These are phyloP conservation scores for Leccinum rimulosum DNA, from an alignment of 768 basidiomycete species.

Conservation along the genomic window DNA sequence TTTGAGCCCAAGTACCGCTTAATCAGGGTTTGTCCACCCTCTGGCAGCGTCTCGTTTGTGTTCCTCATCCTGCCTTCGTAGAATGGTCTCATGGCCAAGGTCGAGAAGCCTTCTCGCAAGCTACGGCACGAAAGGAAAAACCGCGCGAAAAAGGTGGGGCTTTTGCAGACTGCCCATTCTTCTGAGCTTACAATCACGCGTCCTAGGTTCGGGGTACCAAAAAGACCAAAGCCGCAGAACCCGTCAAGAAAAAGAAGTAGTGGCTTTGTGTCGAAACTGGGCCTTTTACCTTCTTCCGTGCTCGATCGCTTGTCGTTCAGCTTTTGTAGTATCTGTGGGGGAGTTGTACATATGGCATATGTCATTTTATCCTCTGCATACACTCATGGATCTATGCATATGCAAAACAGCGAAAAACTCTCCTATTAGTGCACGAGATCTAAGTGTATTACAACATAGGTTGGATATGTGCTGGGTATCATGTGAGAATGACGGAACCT, in stretches of 20 bases:
- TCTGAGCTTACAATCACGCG: constrained; percentile 13
- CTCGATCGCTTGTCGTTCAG: constrained; percentile 29
- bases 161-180: background rate
- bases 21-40: constrained; percentile 69
- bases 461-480: constrained; percentile 35
- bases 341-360: constrained; percentile 44
- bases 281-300: constrained; percentile 13
- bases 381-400: constrained; percentile 28
- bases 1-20: constrained; percentile 97
- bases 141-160: constrained; percentile 92
- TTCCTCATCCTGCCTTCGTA: constrained; percentile 27
- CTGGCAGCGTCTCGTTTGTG: background rate
- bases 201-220: constrained; percentile 88
- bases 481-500: constrained; percentile 14
- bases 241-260: constrained; percentile 95
- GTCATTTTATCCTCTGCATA: constrained; percentile 25
- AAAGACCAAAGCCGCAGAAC: constrained; percentile 90
- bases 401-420: constrained; percentile 14
- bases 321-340: constrained; percentile 36
- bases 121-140: constrained; percentile 99
- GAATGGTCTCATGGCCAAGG: constrained; percentile 72
- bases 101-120: constrained; percentile 91
- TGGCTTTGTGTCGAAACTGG: constrained; percentile 28
- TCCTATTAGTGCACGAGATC: constrained; percentile 25
- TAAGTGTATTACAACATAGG: constrained; percentile 34